Percentiles rank a stretch among this genome's conserved stretches.
Conservation (phyloP, 352 stramenopile species). For the Phytophthora tubulina region DNA sequence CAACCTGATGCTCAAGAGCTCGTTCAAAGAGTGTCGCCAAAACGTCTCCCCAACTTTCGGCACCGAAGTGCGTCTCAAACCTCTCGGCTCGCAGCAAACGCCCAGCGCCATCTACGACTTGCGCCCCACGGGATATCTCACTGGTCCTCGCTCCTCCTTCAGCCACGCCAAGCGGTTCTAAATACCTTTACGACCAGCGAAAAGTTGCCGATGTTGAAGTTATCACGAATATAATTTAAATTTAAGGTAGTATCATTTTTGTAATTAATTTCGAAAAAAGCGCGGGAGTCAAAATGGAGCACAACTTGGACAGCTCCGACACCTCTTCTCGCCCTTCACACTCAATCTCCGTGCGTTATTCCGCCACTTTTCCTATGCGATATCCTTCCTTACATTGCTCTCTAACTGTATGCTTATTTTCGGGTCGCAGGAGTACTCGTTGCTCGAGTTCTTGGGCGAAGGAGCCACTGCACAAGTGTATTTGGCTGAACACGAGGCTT, state of each 20-base stretch:
- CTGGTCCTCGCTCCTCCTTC: constrained; percentile 64
- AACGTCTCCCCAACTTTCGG: constrained; percentile 78
- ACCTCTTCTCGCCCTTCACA: constrained; percentile 6
- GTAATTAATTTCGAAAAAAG: constrained; percentile 16
- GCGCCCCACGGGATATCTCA: constrained; percentile 66
- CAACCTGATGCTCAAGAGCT: constrained; percentile 68
- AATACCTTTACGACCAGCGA: constrained; percentile 13
- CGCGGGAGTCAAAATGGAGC: constrained; percentile 15
- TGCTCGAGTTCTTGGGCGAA: constrained; percentile 81
- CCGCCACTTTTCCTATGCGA: not conserved
- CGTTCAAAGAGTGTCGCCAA: constrained; percentile 56
- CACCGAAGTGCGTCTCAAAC: constrained; percentile 62
- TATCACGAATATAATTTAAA: constrained; percentile 6
- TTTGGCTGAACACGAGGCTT: constrained; percentile 60
- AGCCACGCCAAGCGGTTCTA: constrained; percentile 78
- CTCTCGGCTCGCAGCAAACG: constrained; percentile 31
- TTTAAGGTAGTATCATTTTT: constrained; percentile 8
- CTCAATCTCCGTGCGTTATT: constrained; percentile 35
- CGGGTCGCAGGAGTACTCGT: constrained; percentile 58
- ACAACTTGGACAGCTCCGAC: constrained; percentile 1
- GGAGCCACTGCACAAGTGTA: constrained; percentile 85
- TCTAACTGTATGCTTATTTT: constrained; percentile 16
- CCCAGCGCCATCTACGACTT: constrained; percentile 83
- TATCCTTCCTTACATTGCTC: not conserved
- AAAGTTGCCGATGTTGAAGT: constrained; percentile 22